Base-by-base conservation (phyloP, 129 eudicot genomes). In the Flaveria robusta region DNA sequence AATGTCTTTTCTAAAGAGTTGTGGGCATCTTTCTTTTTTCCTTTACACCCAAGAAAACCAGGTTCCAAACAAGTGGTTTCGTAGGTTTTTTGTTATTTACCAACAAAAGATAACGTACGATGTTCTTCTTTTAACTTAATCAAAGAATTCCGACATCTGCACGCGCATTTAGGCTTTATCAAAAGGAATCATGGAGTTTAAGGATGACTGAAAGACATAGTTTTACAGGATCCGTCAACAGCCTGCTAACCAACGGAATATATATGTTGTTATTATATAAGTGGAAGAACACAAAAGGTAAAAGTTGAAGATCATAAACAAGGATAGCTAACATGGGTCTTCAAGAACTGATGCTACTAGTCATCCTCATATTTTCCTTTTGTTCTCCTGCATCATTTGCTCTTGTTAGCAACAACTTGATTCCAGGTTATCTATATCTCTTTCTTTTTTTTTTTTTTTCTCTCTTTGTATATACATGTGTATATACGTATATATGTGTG, bases 381-480 rank as follows among this genome's bases (percentile, higher is more conserved):
- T 66, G 47, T 68, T 71, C 82, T 77, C 39, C 56, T 51, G 74
- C 76, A 77, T 77, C 76, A 45, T 65, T 66, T 70, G 56, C 73
- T 64, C 50, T 20, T 4, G 20, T 31, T 31, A 55, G 27, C 81
- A 75, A 75, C 72, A 59, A 47, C 58, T 71, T 66, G 42, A 12
- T 68, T 72, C 54, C 82, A 71, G 82, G 79, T 77, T 70, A 55
- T 45, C 68, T 79, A 51, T 71, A 63, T 60, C 81, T 70, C 60
- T 56, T 22, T n/a, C 39, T 41, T 56, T 41, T 11, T 20, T 43
- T 56, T 24, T 14, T 14, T 7, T 1, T 1, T n/a, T 2, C n/a
- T n/a, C n/a, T 26, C 6, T 12, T 10, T 5, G 15, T 7, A 24
- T 29, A 41, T 11, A 39, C 5, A 23, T 16, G 15, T 11, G 26